Evolutionary conservation across 176 grass and related monocot species (phyloP).

Genomic region (Microstegium vimineum): DNA sequence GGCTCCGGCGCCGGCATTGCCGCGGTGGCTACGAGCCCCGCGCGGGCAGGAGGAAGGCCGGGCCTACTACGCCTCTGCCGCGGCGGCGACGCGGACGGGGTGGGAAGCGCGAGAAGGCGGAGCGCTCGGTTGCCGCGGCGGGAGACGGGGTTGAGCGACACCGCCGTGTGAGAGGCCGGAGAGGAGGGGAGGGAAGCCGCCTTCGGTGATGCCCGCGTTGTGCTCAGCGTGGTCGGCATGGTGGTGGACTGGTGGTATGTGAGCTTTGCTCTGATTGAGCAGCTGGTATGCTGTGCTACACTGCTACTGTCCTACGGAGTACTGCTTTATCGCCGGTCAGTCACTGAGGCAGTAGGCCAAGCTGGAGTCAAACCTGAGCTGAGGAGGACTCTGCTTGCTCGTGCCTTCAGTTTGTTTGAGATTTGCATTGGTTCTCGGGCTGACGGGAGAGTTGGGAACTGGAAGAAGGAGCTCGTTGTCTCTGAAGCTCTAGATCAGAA

Average conservation of each 20-base stretch:
- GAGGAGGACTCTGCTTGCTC: background rate
- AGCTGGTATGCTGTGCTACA: background rate
- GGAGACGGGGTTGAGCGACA: background rate
- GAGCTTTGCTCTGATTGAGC: background rate
- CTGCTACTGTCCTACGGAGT: background rate
- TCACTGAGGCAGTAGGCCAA: background rate
- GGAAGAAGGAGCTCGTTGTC: background rate
- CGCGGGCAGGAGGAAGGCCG: background rate
- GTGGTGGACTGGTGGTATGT: background rate
- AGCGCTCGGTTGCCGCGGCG: background rate
- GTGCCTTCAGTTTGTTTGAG: background rate
- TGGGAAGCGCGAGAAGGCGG: background rate
- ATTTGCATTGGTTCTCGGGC: background rate
- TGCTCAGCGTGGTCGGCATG: conserved; percentile 22
- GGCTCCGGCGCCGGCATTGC: conserved; percentile 3
- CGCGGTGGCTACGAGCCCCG: background rate
- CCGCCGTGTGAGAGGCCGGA: background rate
- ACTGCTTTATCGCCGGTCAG: background rate
- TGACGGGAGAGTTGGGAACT: background rate
- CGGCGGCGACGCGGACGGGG: background rate
- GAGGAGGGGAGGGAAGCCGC: background rate
- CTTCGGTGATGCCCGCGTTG: background rate
- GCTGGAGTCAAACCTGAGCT: background rate
- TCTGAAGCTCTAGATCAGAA: background rate
- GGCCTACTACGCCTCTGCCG: background rate